A percentile compares a stretch with the other conserved stretches of the same genome.
These are phyloP conservation scores for Zoysia matrella DNA, from an alignment of 202 grass and related monocot genomes.

Conservation along the genomic window DNA sequence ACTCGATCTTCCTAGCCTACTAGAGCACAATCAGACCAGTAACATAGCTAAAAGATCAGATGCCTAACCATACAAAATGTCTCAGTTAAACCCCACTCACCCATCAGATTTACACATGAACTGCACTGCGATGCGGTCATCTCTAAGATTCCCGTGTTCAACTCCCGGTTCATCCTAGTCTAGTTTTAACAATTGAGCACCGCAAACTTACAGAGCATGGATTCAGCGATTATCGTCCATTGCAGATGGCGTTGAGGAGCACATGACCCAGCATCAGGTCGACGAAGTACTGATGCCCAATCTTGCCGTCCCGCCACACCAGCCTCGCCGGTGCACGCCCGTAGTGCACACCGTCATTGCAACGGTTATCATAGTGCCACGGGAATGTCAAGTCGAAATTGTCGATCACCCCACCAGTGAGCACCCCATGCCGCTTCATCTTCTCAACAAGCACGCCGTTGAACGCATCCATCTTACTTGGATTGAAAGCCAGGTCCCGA, in stretches of 20 bases:
- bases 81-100: constrained; percentile 30
- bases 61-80: constrained; percentile 25
- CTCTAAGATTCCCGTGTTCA: constrained; percentile 26
- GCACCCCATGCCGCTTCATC: constrained; percentile 61
- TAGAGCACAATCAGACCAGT: constrained; percentile 35
- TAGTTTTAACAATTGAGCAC: constrained; percentile 41
- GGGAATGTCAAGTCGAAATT: constrained; percentile 98
- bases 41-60: constrained; percentile 40
- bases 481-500: constrained; percentile 88
- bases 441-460: constrained; percentile 83
- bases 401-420: constrained; percentile 84
- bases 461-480: constrained; percentile 94
- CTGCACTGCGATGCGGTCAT: not conserved
- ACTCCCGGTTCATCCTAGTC: constrained; percentile 32
- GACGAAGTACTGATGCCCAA: constrained; percentile 97
- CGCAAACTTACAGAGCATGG: constrained; percentile 43
- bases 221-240: constrained; percentile 44
- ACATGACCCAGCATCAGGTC: constrained; percentile 98
- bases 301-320: constrained; percentile 81
- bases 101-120: constrained; percentile 6
- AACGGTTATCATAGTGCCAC: constrained; percentile 98
- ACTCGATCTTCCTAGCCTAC: constrained; percentile 38
- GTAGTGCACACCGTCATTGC: constrained; percentile 93
- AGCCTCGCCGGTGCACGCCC: constrained; percentile 71
- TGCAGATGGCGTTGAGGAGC: constrained; percentile 93